Percentiles rank a stretch among this genome's conserved stretches.
phyloP scores from a whole-genome alignment of 192 early-diverging fungal species.

The Podila verticillata region DNA sequence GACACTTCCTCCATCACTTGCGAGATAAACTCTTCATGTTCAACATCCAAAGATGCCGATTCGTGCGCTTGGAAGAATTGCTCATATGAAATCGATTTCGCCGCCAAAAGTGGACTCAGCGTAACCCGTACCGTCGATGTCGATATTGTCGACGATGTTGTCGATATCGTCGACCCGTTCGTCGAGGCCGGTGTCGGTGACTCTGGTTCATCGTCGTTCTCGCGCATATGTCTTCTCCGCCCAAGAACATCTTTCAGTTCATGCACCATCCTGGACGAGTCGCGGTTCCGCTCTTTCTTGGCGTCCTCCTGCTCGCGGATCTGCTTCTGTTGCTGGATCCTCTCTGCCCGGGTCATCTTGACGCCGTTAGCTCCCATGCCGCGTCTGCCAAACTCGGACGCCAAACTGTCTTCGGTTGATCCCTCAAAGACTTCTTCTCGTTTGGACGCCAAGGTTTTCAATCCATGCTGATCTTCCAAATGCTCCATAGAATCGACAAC shows the following conservation, averaged over 20 bases:
- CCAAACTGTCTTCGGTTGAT: conserved; percentile 28
- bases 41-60: neutral
- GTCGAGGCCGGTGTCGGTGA: neutral
- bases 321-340: conserved; percentile 56
- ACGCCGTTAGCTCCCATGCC: conserved; percentile 11
- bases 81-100: neutral
- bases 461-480: conserved; percentile 35
- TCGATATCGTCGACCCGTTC: neutral
- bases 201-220: conserved; percentile 27
- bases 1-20: neutral
- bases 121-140: neutral
- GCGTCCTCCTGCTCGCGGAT: conserved; percentile 56
- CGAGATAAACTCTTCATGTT: conserved; percentile 1
- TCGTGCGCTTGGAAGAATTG: conserved; percentile 1
- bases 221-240: conserved; percentile 42
- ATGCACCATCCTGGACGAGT: conserved; percentile 63
- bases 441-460: conserved; percentile 32
- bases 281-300: conserved; percentile 23
- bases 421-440: conserved; percentile 63
- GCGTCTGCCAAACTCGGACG: neutral
- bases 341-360: conserved; percentile 59
- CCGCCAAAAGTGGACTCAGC: neutral
- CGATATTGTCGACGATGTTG: neutral
- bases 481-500: conserved; percentile 30
- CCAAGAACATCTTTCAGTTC: conserved; percentile 67